Evolutionary conservation across 768 basidiomycete species (phyloP), one percentile per base, ranked within the genome.

Genomic region (Erythrobasidium yunnanense): DNA sequence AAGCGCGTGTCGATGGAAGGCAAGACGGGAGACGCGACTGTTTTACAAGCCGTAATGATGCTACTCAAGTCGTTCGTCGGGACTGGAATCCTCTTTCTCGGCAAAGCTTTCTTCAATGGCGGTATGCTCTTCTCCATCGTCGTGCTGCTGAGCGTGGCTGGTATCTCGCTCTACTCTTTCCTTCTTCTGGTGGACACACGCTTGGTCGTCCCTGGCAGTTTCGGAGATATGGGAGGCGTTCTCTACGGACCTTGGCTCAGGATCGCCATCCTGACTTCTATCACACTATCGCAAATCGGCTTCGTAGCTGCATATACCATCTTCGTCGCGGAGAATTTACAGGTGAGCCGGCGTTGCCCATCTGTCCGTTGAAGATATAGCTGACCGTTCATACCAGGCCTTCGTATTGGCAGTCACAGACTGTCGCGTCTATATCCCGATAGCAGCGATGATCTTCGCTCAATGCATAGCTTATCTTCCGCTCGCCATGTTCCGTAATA

Each of bases 181-280:
- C 78, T 99, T 27, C 82, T 97, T 0, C 82, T 99, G 55, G 84
- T 93, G 42, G 80, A 86, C 75, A 84, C 90, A 46, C 90, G 95
- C 68, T 84, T 88, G 55, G 85, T 85, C 52, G 87, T 96, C 17
- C 85, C 86, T 4, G 93, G 92, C 13, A 88, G 87, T 73, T 97
- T 93, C 72, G 93, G 93, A 76, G 95, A 97, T 73, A 91, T 99
- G 62, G 95, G 95, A 29, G 95, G 95, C 1, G 76, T 81, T 0
- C 78, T 99, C 7, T 97, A 95, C 72, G 95, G 95, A 1, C 83
- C 84, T 15, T 89, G 86, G 85, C 89, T 99, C 88, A 85, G 95
- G 49, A 84, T 87, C 67, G 78, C 84, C 15, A 96, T 99, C 73
- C 82, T 99, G 6, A 79, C 79, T 2, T 91, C 90, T 17, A 93